Percentiles rank a stretch among this genome's conserved stretches.
Evolutionary conservation across 768 basidiomycete species (phyloP).

Genomic region (Xerocomus spinulosus): DNA sequence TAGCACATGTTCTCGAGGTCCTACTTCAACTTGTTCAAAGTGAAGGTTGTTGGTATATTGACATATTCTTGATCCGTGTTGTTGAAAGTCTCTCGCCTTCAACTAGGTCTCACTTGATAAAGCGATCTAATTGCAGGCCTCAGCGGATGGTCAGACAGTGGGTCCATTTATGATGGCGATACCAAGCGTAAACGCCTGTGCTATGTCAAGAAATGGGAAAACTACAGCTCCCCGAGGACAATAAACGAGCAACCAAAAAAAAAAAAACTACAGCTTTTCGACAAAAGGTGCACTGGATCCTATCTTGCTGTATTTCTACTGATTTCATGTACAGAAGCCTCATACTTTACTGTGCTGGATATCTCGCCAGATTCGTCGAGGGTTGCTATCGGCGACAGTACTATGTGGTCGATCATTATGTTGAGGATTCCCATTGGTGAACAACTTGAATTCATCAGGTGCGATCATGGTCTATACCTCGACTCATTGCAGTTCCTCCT

Average conservation of each 20-base stretch:
- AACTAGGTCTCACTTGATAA: too few species aligned
- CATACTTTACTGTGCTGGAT: background rate
- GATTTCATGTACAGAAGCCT: background rate
- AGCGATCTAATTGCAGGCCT: background rate
- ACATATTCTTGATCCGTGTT: conserved; percentile 5
- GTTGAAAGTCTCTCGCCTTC: too few species aligned
- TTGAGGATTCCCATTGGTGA: background rate
- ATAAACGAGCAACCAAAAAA: background rate
- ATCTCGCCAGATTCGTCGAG: background rate
- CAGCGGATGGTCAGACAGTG: conserved; percentile 4
- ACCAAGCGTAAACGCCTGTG: background rate
- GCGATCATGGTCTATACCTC: background rate
- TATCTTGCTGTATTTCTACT: background rate
- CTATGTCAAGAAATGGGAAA: background rate
- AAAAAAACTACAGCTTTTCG: background rate
- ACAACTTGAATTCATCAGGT: background rate
- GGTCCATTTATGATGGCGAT: background rate
- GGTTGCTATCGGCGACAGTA: background rate
- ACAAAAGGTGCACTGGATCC: background rate
- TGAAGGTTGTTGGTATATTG: too few species aligned
- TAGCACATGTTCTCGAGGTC: background rate
- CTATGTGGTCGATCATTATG: background rate
- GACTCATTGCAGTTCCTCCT: background rate
- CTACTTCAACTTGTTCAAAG: too few species aligned
- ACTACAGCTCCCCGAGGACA: too few species aligned